Evolutionary conservation across 805 yeast species (phyloP).

Genomic region (Ogataea dorogensis): DNA sequence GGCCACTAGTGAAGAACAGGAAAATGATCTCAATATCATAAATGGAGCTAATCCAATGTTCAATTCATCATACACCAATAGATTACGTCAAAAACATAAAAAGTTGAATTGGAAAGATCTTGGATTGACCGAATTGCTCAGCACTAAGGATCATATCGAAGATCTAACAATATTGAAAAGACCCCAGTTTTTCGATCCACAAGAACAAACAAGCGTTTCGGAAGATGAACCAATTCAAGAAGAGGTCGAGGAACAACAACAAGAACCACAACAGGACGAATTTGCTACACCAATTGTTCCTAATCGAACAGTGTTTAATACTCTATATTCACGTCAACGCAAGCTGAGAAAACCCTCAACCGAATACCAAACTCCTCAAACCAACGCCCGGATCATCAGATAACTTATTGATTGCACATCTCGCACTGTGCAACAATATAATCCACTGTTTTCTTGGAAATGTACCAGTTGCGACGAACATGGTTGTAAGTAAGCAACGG

Average conservation of each 20-base stretch:
- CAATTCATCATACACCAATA: conserved; percentile 28
- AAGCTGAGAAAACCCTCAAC: conserved; percentile 14
- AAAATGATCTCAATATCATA: conserved; percentile 25
- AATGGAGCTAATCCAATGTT: conserved; percentile 29
- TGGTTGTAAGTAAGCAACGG: conserved; percentile 27
- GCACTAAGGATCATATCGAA: conserved; percentile 15
- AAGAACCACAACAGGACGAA: conserved; percentile 11
- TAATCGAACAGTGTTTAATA: conserved; percentile 18
- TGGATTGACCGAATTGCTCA: conserved; percentile 25
- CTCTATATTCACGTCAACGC: conserved; percentile 15
- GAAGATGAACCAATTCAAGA: neutral
- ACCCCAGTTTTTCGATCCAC: conserved; percentile 20
- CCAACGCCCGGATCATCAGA: conserved; percentile 24
- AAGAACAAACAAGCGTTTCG: conserved; percentile 10
- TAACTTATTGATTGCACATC: conserved; percentile 19
- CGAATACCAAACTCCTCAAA: conserved; percentile 20
- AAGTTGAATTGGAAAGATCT: conserved; percentile 34
- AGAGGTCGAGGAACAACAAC: conserved; percentile 1
- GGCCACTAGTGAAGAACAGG: conserved; percentile 28
- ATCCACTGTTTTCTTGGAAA: conserved; percentile 29
- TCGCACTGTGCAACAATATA: conserved; percentile 25
- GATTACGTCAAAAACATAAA: conserved; percentile 27
- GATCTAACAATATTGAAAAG: conserved; percentile 28
- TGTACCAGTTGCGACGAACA: conserved; percentile 32
- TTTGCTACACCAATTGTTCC: conserved; percentile 23